A percentile compares a stretch with the other conserved stretches of the same genome.
Evolutionary conservation across 371 early-diverging fungal genomes (phyloP).

Genomic region (Basidiobolus heterosporus): DNA sequence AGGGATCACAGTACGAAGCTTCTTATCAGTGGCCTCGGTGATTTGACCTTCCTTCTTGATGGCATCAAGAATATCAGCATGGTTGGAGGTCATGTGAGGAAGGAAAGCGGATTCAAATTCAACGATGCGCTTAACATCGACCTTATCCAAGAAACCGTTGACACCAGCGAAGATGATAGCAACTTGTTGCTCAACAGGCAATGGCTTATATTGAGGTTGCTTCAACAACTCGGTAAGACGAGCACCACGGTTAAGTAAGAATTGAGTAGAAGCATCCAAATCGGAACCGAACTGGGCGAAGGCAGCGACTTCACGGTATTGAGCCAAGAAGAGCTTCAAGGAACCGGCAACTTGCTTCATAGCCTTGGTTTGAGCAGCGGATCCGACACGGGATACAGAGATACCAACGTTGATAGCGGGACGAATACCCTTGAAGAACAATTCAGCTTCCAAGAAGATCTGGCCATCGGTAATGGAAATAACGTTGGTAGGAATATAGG

Average conservation of each 20-base stretch:
- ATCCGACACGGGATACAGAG: conserved; percentile 94
- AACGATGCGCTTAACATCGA: conserved; percentile 73
- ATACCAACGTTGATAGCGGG: conserved; percentile 97
- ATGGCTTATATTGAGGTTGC: conserved; percentile 85
- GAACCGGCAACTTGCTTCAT: conserved; percentile 97
- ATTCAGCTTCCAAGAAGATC: conserved; percentile 93
- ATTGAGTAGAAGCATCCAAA: conserved; percentile 88
- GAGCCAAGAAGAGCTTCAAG: conserved; percentile 91
- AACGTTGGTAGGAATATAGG: conserved; percentile 96
- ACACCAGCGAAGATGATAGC: conserved; percentile 87
- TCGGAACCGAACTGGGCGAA: conserved; percentile 97
- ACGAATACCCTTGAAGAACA: conserved; percentile 95
- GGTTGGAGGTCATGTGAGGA: conserved; percentile 72
- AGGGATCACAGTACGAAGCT: conserved; percentile 62
- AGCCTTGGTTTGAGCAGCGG: conserved; percentile 94
- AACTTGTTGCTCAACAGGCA: conserved; percentile 86
- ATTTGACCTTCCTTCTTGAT: conserved; percentile 81
- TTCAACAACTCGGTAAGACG: conserved; percentile 89
- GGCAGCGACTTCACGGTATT: conserved; percentile 96
- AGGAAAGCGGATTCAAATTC: conserved; percentile 83
- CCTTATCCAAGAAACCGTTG: conserved; percentile 93
- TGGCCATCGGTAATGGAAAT: conserved; percentile 96
- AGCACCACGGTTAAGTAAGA: conserved; percentile 89
- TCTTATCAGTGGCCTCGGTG: conserved; percentile 68
- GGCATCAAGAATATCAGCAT: conserved; percentile 66